Evolutionary conservation across 2,329 filamentous ascomycete genomes (phyloP).

Genomic region (Decorospora gaudefroyi): DNA sequence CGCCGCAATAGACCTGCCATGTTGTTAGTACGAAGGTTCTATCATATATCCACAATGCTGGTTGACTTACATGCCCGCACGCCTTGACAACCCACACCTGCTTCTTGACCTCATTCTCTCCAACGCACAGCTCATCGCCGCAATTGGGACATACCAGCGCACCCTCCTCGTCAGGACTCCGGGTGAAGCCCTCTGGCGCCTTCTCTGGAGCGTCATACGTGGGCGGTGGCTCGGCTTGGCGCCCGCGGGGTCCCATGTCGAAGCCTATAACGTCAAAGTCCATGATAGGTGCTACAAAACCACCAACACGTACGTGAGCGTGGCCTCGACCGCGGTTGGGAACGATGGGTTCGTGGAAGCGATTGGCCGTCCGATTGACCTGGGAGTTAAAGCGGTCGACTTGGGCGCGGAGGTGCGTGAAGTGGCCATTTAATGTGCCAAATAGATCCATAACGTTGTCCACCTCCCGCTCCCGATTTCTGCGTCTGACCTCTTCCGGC

Average conservation of each 20-base stretch:
- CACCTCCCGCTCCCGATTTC: conserved; percentile 23
- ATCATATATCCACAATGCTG: background rate
- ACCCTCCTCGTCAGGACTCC: conserved; percentile 72
- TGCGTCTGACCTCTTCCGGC: conserved; percentile 29
- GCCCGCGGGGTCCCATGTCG: conserved; percentile 45
- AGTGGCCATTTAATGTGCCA: conserved; percentile 20
- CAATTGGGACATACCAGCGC: conserved; percentile 85
- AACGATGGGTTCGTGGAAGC: conserved; percentile 20
- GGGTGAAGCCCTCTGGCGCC: conserved; percentile 76
- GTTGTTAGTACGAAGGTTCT: background rate
- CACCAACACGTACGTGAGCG: conserved; percentile 27
- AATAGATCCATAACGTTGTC: conserved; percentile 28
- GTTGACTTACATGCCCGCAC: conserved; percentile 85
- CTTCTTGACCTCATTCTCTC: conserved; percentile 69
- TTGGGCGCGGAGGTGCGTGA: conserved; percentile 29
- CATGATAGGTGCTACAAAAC: conserved; percentile 34
- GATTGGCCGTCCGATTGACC: conserved; percentile 19
- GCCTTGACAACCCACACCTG: conserved; percentile 91
- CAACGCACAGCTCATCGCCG: conserved; percentile 78
- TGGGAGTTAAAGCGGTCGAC: conserved; percentile 28
- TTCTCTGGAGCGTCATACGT: conserved; percentile 67
- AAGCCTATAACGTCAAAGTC: conserved; percentile 54
- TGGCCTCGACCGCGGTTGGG: conserved; percentile 22
- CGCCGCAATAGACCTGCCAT: conserved; percentile 58
- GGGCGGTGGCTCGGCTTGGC: conserved; percentile 27